Base-by-base conservation (phyloP, 768 basidiomycete species). In the Krasilnikovozyma curviuscula region DNA sequence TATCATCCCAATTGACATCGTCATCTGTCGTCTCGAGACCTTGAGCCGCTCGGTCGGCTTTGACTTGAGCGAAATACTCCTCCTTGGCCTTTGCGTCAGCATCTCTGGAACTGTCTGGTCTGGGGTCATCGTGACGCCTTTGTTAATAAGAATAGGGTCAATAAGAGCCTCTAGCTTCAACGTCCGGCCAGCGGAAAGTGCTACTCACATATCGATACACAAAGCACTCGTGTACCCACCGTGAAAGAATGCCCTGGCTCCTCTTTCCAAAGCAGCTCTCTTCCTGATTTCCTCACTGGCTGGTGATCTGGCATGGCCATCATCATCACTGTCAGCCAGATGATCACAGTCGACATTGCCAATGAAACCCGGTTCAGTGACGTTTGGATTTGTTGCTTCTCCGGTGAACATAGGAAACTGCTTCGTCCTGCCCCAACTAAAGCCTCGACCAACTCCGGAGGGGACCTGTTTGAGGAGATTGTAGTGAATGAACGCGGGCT, bases 401-500 rank as follows among this genome's bases (percentile, higher is more conserved):
- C n/a, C n/a, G n/a, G n/a, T n/a, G n/a, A n/a, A n/a, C n/a, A n/a
- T n/a, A n/a, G n/a, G n/a, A n/a, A n/a, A n/a, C n/a, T n/a, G n/a
- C n/a, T n/a, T n/a, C n/a, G n/a, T 46, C 3, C 45, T 44, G 4
- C 61, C 56, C 58, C 60, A 65, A 1, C 58, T 59, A 30, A 50
- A 53, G 4, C 60, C 60, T 2, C 47, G 42, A 8, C 49, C 31
- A 32, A 64, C 44, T 13, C 58, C 52, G 25, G 37, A 47, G 7
- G 49, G 29, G 25, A 45, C n/a, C n/a, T 67, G 63, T 47, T 69
- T 68, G 38, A 69, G 49, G 7, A 69, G 55, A 44, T 69, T 69
- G 56, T 53, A 49, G 45, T 63, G 55, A 7, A 60, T 56, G 49
- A 55, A 62, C 34, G 55, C 53, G 44, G 59, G 57, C 16, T 53